A percentile compares a stretch with the other conserved stretches of the same genome.
These are phyloP conservation scores for Lipomyces anomalus DNA, from an alignment of 805 yeast genomes.

Conservation along the genomic window DNA sequence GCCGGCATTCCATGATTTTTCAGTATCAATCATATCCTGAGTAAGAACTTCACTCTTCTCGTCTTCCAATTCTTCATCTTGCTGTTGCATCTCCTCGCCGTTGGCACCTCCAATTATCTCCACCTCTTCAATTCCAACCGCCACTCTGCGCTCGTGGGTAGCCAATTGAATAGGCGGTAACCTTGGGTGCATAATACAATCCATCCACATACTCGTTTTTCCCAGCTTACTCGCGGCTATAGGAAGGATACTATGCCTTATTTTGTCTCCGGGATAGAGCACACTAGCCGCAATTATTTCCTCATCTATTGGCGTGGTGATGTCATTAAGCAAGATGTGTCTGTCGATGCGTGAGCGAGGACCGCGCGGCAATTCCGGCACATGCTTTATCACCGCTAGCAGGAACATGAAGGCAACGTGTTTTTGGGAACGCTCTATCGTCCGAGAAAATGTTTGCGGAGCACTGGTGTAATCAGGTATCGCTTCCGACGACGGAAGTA, in stretches of 20 bases:
- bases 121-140: neutral
- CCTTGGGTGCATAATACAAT: slow-evolving; percentile 16
- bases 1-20: neutral
- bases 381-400: slow-evolving; percentile 8
- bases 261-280: slow-evolving; percentile 18
- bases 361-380: slow-evolving; percentile 15
- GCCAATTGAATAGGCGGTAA: slow-evolving; percentile 19
- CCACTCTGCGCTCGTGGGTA: slow-evolving; percentile 12
- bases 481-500: neutral
- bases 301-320: neutral
- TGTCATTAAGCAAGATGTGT: slow-evolving; percentile 1
- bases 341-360: slow-evolving; percentile 18
- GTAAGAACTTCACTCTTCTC: slow-evolving; percentile 31
- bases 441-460: slow-evolving; percentile 8
- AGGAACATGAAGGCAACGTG: slow-evolving; percentile 1
- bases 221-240: slow-evolving; percentile 14
- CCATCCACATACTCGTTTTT: slow-evolving; percentile 1
- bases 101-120: slow-evolving; percentile 2
- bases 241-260: slow-evolving; percentile 18
- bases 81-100: slow-evolving; percentile 13
- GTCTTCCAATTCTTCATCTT: slow-evolving; percentile 24
- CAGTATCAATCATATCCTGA: slow-evolving; percentile 8
- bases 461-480: slow-evolving; percentile 17
- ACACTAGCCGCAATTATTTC: slow-evolving; percentile 8
- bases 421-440: slow-evolving; percentile 2